Evolutionary conservation across 2,329 filamentous ascomycete species (phyloP), one percentile per base, ranked within the genome.

Genomic region (Cucurbitaria berberidis): DNA sequence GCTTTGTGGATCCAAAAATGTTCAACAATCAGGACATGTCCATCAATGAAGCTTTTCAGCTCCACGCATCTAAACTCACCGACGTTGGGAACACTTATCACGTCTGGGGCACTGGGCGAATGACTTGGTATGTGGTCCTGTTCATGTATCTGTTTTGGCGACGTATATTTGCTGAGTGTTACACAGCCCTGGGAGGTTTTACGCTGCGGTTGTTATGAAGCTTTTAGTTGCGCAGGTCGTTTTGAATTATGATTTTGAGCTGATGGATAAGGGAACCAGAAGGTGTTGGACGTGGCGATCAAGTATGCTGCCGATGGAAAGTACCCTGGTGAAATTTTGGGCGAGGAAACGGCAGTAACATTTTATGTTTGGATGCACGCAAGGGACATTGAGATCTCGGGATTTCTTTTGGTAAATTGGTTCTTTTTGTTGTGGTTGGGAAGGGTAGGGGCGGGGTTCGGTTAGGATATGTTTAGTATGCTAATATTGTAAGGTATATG

Each of bases 101-200:
- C 19, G 58, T 61, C 26, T 63, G 60, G 60, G 60, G 60, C 16
- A 60, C 57, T 11, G 60, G 60, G 7, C 41, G 53, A 24, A 63
- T 61, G 55, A 52, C 60, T 11, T 63, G 60, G 58, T 61, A 47
- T 49, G 58, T 48, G n/a, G n/a, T n/a, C n/a, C n/a, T n/a, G n/a
- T n/a, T n/a, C n/a, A n/a, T n/a, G n/a, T n/a, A n/a, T n/a, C n/a
- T n/a, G n/a, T n/a, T n/a, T n/a, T n/a, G n/a, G n/a, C 10, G 30
- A 34, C 5, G 5, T 30, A 4, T 5, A 34, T 34, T n/a, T 16
- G 16, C 9, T 4, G 13, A 34, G 30, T n/a, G 30, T 13, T 16
- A n/a, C 30, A 8, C n/a, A 40, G 36, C 29, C 51, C 51, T 1
- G 51, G 51, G 24, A 19, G 51, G 13, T 54, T 32, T 22, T 54